Evolutionary conservation across 805 yeast species (phyloP).

Genomic region (Kodamaea fukazawae): DNA sequence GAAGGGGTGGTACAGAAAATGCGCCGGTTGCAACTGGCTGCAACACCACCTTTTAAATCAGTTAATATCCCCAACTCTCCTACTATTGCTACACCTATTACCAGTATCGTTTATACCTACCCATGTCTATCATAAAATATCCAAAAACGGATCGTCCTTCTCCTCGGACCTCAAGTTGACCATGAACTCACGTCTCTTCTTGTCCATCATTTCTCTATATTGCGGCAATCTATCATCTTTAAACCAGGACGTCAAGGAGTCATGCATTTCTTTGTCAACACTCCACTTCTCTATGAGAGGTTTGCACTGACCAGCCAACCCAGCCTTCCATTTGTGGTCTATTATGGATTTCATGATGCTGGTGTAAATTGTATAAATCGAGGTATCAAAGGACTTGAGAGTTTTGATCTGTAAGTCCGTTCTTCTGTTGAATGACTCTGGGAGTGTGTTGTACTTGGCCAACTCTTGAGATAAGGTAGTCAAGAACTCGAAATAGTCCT

Average conservation of each 20-base stretch:
- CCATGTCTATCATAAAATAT: slow-evolving; percentile 19
- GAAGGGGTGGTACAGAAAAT: too few relatives aligned
- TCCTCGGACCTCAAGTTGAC: slow-evolving; percentile 21
- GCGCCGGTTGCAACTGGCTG: too few relatives aligned
- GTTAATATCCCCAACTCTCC: too few relatives aligned
- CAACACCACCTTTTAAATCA: too few relatives aligned
- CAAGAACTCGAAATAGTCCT: slow-evolving; percentile 24
- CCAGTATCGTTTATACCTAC: not conserved
- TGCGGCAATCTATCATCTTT: slow-evolving; percentile 16
- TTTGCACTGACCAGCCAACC: slow-evolving; percentile 25
- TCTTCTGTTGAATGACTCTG: slow-evolving; percentile 19
- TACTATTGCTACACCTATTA: not conserved
- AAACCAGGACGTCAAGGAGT: slow-evolving; percentile 22
- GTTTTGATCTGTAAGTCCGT: slow-evolving; percentile 6
- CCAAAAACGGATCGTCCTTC: slow-evolving; percentile 32
- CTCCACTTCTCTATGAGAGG: slow-evolving; percentile 39
- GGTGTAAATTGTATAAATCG: slow-evolving; percentile 16
- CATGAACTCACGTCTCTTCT: slow-evolving; percentile 24
- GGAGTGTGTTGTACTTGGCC: slow-evolving; percentile 12
- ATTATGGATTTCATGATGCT: slow-evolving; percentile 26
- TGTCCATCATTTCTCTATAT: slow-evolving; percentile 23
- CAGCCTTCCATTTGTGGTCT: slow-evolving; percentile 25
- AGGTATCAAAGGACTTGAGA: slow-evolving; percentile 7
- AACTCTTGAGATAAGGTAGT: slow-evolving; percentile 13
- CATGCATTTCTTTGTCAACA: slow-evolving; percentile 27